Percentiles rank a stretch among this genome's conserved stretches.
Evolutionary conservation across 1,139 yeast genomes (phyloP).

Genomic region (Protomyces lactucae-debilis): DNA sequence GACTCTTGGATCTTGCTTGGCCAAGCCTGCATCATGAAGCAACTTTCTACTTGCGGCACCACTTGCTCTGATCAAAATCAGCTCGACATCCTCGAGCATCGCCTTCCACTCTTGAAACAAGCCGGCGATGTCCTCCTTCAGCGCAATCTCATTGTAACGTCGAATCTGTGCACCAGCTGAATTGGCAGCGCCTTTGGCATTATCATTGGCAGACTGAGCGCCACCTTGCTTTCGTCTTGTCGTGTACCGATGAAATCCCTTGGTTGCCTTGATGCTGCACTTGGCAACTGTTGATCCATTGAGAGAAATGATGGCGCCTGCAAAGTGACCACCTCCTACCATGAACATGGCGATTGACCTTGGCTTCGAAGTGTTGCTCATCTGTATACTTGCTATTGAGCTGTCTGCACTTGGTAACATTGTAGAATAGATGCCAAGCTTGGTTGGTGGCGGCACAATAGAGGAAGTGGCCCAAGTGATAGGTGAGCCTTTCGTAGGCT

Average conservation of each 20-base stretch:
- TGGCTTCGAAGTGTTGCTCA: background rate
- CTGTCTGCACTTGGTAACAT: constrained; percentile 8
- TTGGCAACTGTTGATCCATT: constrained; percentile 2
- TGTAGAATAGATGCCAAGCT: constrained; percentile 7
- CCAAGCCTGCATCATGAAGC: constrained; percentile 52
- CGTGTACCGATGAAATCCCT: constrained; percentile 90
- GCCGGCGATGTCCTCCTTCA: constrained; percentile 68
- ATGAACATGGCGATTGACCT: constrained; percentile 58
- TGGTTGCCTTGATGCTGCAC: constrained; percentile 51
- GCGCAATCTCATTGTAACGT: constrained; percentile 81
- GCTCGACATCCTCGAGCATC: constrained; percentile 55
- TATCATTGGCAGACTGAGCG: constrained; percentile 87
- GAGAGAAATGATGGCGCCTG: constrained; percentile 76
- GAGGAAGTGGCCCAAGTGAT: constrained; percentile 12
- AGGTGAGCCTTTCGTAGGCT: constrained; percentile 5
- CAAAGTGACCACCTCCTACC: constrained; percentile 98
- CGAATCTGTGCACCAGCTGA: constrained; percentile 92
- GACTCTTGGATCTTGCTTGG: constrained; percentile 52
- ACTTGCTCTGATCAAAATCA: constrained; percentile 78
- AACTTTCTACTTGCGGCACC: constrained; percentile 65
- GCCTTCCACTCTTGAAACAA: constrained; percentile 61
- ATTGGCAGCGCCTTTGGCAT: constrained; percentile 88
- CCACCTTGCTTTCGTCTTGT: constrained; percentile 98
- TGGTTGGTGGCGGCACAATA: background rate
- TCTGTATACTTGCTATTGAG: constrained; percentile 1